Evolutionary conservation across 1,284 basidiomycete species (phyloP).

Genomic region (Puccinia novopanici): DNA sequence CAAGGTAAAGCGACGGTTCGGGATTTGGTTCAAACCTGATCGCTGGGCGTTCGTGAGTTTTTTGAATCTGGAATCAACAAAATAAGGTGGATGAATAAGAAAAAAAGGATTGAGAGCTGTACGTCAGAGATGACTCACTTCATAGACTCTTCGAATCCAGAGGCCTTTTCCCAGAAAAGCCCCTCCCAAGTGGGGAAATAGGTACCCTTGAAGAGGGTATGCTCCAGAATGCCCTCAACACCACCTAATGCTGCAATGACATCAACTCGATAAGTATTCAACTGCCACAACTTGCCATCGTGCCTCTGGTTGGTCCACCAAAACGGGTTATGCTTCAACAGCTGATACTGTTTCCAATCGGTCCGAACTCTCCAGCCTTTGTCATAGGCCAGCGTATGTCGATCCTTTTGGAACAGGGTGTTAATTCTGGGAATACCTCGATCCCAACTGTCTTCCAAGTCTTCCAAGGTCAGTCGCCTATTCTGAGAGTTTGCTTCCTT

Average conservation of each 20-base stretch:
- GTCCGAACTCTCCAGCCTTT: conserved; percentile 75
- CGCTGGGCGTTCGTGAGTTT: conserved; percentile 86
- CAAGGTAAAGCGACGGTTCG: conserved; percentile 98
- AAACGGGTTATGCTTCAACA: conserved; percentile 92
- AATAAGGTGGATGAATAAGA: not conserved
- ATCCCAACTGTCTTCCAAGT: conserved; percentile 64
- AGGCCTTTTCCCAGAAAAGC: conserved; percentile 84
- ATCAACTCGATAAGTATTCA: conserved; percentile 98
- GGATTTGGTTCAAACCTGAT: conserved; percentile 95
- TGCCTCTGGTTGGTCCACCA: conserved; percentile 98
- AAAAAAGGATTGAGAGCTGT: not conserved
- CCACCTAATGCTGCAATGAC: conserved; percentile 98
- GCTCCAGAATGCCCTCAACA: conserved; percentile 95
- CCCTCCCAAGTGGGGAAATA: conserved; percentile 63
- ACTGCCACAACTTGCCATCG: conserved; percentile 95
- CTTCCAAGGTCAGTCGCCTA: conserved; percentile 73
- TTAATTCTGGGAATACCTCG: conserved; percentile 97
- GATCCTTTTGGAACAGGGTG: conserved; percentile 95
- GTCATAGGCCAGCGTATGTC: conserved; percentile 90
- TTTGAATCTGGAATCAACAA: conserved; percentile 57
- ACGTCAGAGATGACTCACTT: conserved; percentile 64
- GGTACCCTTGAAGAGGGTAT: conserved; percentile 96
- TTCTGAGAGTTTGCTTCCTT: conserved; percentile 99
- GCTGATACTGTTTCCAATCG: conserved; percentile 96
- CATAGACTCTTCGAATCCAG: conserved; percentile 68